A percentile compares a stretch with the other conserved stretches of the same genome.
These are phyloP conservation scores for Osmanthus fragrans DNA, from an alignment of 257 asterid species.

Conservation along the genomic window DNA sequence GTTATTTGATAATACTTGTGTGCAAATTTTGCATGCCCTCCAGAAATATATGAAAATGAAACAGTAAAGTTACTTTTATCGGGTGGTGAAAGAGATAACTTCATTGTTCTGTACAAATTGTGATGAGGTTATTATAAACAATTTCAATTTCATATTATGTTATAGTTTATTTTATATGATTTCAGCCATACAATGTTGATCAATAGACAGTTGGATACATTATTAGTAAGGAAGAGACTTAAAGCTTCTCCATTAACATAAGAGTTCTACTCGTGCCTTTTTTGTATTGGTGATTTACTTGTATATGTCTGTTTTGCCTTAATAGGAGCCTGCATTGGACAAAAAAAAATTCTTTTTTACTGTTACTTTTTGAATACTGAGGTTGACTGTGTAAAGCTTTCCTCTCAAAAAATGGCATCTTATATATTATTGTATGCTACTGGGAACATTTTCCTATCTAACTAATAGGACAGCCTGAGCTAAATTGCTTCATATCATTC, in stretches of 20 bases:
- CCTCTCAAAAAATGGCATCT: not conserved
- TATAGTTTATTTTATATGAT: not conserved
- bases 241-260: not conserved
- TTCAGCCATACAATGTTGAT: not conserved
- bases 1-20: not conserved
- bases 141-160: not conserved
- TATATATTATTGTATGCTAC: not conserved
- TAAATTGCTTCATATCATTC: not conserved
- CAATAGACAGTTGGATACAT: not conserved
- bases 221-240: not conserved
- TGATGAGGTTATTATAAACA: not conserved
- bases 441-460: not conserved
- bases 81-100: not conserved
- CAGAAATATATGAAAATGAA: not conserved
- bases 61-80: not conserved
- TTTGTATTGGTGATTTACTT: not conserved
- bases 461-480: not conserved
- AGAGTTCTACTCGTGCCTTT: not conserved
- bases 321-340: not conserved
- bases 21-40: not conserved
- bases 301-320: not conserved
- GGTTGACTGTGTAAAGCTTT: not conserved
- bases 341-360: not conserved
- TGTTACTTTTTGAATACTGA: not conserved
- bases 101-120: not conserved